Percentiles rank a stretch among this genome's conserved stretches.
phyloP scores from a whole-genome alignment of 352 stramenopile species.

The Pythium folliculosum region DNA sequence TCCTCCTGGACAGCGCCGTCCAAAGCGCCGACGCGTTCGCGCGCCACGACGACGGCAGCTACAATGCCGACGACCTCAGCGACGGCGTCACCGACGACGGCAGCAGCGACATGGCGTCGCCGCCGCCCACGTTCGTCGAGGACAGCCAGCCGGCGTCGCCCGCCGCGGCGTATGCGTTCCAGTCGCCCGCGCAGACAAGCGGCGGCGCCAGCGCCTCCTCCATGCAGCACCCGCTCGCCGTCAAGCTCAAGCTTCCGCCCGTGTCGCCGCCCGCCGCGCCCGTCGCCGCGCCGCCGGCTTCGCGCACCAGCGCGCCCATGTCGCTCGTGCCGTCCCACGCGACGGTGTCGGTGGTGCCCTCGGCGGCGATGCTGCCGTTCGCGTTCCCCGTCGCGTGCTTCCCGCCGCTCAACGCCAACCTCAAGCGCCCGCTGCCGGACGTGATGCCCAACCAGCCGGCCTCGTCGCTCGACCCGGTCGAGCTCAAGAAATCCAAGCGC shows the following conservation, averaged over 20 bases:
- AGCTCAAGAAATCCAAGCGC: constrained; percentile 72
- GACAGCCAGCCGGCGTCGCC: constrained; percentile 29
- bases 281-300: not conserved
- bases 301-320: not conserved
- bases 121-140: constrained; percentile 36
- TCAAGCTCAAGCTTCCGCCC: not conserved
- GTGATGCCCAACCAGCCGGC: constrained; percentile 33
- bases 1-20: constrained; percentile 20
- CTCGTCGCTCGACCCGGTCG: constrained; percentile 21
- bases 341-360: not conserved
- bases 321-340: constrained; percentile 1
- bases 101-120: constrained; percentile 55
- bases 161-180: constrained; percentile 22
- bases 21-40: constrained; percentile 9
- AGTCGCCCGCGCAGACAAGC: not conserved
- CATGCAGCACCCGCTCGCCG: not conserved
- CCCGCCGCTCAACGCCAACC: constrained; percentile 41
- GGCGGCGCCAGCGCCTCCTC: not conserved
- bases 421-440: constrained; percentile 60
- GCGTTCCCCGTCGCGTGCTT: constrained; percentile 70
- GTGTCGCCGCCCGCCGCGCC: constrained; percentile 7
- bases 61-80: constrained; percentile 46
- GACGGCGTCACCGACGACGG: constrained; percentile 38
- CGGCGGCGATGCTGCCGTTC: constrained; percentile 44
- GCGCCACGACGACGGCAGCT: constrained; percentile 32